Base-by-base conservation (phyloP, 2,329 filamentous ascomycete species). In the Alternaria solani region DNA sequence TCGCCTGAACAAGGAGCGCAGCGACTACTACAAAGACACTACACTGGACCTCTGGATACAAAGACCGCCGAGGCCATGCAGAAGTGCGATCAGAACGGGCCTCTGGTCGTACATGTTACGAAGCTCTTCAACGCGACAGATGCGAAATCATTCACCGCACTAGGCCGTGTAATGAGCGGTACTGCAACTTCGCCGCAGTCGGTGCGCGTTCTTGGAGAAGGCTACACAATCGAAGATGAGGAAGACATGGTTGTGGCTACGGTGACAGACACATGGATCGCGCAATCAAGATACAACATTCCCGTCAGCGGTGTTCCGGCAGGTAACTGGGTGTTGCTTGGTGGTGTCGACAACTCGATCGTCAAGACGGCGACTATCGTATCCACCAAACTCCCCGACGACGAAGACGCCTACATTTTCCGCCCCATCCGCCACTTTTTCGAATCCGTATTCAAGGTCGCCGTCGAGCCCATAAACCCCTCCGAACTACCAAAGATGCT, bases 401-500 rank as follows among this genome's bases (percentile, higher is more conserved):
- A 95, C 47, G 94, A 98, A 78, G 93, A 96, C 63, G 93, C 92
- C 0, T 96, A 96, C 78, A 96, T 99, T 73, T 98, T 99, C 86
- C 91, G 89, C 65, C 94, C 95, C 0, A 87, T 99, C 61, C 88
- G 89, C 8, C 95, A 99, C 81, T 96, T 98, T 80, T 98, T 95
- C 32, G 93, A 99, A 77, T 97, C 94, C 1, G 94, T 99, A 1
- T 91, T 99, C 80, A 99, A 99, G 82, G 91, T 99, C 34, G 95
- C 95, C 0, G 94, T 99, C 8, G 95, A 99, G 81, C 95, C 95
- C 1, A 95, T 99, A 78, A 99, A 98, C 77, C 95, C 95, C 3
- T 98, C 94, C 0, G 95, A 99, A 79, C 84, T 99, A 32, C 95
- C 95, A 11, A 99, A 99, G 82, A 99, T 99, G 95, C 85, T 99